These are phyloP conservation scores for Aspergillus fischeri DNA, from an alignment of 2,329 filamentous ascomycete genomes.

Conservation along the genomic window DNA sequence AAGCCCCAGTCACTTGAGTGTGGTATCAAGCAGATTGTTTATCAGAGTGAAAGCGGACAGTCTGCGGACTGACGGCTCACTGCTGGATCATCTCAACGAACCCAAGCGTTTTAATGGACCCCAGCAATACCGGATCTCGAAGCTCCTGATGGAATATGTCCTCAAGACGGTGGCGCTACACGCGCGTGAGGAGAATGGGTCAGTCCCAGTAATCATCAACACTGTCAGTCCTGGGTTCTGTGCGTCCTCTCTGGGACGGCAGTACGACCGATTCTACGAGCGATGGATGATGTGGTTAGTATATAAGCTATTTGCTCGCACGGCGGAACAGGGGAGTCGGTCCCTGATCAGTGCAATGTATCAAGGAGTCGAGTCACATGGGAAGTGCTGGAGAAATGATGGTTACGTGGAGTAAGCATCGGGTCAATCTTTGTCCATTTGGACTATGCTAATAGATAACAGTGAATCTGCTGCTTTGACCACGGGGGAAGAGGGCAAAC, in stretches of 20 bases:
- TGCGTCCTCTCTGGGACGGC: conserved; percentile 38
- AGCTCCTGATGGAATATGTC: conserved; percentile 41
- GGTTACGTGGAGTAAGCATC: conserved; percentile 33
- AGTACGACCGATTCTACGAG: conserved; percentile 35
- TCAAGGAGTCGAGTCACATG: conserved; percentile 41
- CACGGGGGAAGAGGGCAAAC: conserved; percentile 29
- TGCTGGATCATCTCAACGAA: conserved; percentile 35
- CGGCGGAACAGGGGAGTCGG: conserved; percentile 42
- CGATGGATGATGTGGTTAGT: conserved; percentile 32
- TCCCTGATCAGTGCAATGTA: conserved; percentile 41
- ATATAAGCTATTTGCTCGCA: conserved; percentile 38
- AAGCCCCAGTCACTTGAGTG: conserved; percentile 39
- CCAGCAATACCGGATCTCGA: conserved; percentile 40
- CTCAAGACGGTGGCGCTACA: conserved; percentile 35
- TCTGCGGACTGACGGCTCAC: conserved; percentile 24
- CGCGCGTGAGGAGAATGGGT: conserved; percentile 29
- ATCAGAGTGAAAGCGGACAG: conserved; percentile 28
- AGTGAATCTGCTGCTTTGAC: conserved; percentile 34
- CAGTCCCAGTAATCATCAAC: conserved; percentile 41
- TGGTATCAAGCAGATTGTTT: conserved; percentile 44
- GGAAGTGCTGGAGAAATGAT: conserved; percentile 43
- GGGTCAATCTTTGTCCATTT: not conserved
- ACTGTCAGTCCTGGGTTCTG: conserved; percentile 45
- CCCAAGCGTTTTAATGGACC: conserved; percentile 25
- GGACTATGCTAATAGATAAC: conserved; percentile 12